Evolutionary conservation across 805 yeast species (phyloP).

Genomic region (Lipomyces oligophaga): DNA sequence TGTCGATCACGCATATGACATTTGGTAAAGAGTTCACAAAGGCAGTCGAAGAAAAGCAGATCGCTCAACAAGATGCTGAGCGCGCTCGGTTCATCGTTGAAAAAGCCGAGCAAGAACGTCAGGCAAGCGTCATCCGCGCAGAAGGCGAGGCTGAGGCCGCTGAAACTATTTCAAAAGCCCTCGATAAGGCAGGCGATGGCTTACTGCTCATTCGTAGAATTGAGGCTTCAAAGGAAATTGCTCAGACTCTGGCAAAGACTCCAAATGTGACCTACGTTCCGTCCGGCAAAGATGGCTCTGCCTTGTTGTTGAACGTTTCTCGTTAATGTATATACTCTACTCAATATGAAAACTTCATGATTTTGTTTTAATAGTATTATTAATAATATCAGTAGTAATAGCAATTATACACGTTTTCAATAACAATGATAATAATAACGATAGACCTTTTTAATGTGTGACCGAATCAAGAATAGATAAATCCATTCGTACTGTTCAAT

Average conservation of each 20-base stretch:
- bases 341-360: too few relatives aligned
- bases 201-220: slow-evolving; percentile 87
- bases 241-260: slow-evolving; percentile 75
- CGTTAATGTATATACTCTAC: too few relatives aligned
- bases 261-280: slow-evolving; percentile 90
- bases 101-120: slow-evolving; percentile 95
- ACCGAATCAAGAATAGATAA: too few relatives aligned
- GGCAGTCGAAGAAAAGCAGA: slow-evolving; percentile 98
- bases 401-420: too few relatives aligned
- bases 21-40: slow-evolving; percentile 95
- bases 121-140: slow-evolving; percentile 91
- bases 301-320: slow-evolving; percentile 38
- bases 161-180: slow-evolving; percentile 86
- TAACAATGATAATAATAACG: too few relatives aligned
- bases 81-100: slow-evolving; percentile 91
- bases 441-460: too few relatives aligned
- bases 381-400: too few relatives aligned
- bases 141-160: slow-evolving; percentile 99
- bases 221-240: slow-evolving; percentile 96
- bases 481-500: too few relatives aligned
- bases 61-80: slow-evolving; percentile 99
- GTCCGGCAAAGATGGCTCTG: slow-evolving; percentile 27
- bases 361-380: neutral
- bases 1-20: slow-evolving; percentile 95
- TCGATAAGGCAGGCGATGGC: slow-evolving; percentile 94